Evolutionary conservation across 2,329 filamentous ascomycete species (phyloP), one percentile per base, ranked within the genome.

Genomic region (Botrytis squamosa): DNA sequence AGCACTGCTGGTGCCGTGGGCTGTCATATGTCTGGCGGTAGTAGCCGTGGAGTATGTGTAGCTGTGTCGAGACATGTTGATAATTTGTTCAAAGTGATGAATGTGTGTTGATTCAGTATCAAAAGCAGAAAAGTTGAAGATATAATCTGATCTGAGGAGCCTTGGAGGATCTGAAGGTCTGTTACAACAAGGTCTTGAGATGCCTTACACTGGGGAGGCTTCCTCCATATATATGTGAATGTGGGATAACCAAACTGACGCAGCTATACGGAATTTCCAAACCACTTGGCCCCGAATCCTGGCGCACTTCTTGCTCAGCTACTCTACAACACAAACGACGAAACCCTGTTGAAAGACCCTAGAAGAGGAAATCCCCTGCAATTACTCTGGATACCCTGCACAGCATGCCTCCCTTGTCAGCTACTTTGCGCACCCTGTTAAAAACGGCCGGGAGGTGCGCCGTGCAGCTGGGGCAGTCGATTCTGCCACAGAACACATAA

Each of bases 1-100:
- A 79, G 95, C 95, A 84, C 94, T 97, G 85, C 94, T 97, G 75
- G 93, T 97, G 82, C 91, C 91, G 81, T 94, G 91, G 77, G 85
- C 88, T 59, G 89, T 87, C 79, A 92, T 91, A 81, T 93, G 91
- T 82, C 92, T 89, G 72, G 79, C 75, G 38, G 78, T 73, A 46
- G 77, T 65, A 16, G 79, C 75, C 14, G 79, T 77, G 69, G 79
- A 79, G 77, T 80, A 80, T 73, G 79, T 74, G 73, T 80, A 81
- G 57, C 62, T 77, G 73, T 79, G 79, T 75, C 78, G 76, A 75
- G 80, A 80, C 80, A 81, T 81, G 74, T 59, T 78, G 78, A 69
- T 65, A 36, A 70, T 63, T 63, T 25, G 16, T 52, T 36, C 20
- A 29, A 74, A 69, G 44, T 74, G 73, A 69, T 73, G 68, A 70